Base-by-base conservation (phyloP, 768 basidiomycete species). In the Lactarius pseudohatsudake region DNA sequence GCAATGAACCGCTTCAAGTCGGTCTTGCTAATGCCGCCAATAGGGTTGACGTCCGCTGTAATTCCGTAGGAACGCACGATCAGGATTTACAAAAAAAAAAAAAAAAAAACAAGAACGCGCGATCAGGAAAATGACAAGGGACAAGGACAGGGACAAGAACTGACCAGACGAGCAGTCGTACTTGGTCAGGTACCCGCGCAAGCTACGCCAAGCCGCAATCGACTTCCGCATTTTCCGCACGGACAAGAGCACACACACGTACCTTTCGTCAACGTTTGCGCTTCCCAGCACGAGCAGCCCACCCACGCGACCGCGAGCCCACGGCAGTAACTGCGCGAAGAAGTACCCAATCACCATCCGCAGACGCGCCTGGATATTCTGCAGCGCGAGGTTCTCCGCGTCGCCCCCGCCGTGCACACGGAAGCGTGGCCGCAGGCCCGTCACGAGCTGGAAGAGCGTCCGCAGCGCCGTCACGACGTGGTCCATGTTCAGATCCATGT, bases 211-310 rank as follows among this genome's bases (percentile, higher is more conserved):
- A 34, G 15, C n/a, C 45, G 1, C 45, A 10, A 30, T 63, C 15
- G 61, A 54, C n/a, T 20, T 43, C 6, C 26, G 15, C 58, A 34
- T 32, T 4, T 2, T 7, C 30, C 43, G 6, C 3, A n/a, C 36
- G 36, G 28, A 59, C 22, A 40, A 15, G 3, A 26, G 2, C 28
- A 40, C 7, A n/a, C 61, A 55, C 61, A 55, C 50, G 34, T 64
- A 89, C 94, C 93, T 96, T 80, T 98, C 97, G 72, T 99, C 97
- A 2, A 99, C 97, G 73, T 98, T 98, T 20, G 97, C 96, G 69
- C 93, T 96, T 1, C 97, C 97, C n/a, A 98, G 83, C 1, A 98
- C 97, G 30, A 98, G 86, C 41, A 99, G 77, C 7, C 94, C 93
- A 0, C 97, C 97, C 47, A 77, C 76, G 73, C 85, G 85, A 0